Percentiles rank a stretch among this genome's conserved stretches.
phyloP scores from a whole-genome alignment of 2,329 filamentous ascomycete species.

The Trichoderma sp. region DNA sequence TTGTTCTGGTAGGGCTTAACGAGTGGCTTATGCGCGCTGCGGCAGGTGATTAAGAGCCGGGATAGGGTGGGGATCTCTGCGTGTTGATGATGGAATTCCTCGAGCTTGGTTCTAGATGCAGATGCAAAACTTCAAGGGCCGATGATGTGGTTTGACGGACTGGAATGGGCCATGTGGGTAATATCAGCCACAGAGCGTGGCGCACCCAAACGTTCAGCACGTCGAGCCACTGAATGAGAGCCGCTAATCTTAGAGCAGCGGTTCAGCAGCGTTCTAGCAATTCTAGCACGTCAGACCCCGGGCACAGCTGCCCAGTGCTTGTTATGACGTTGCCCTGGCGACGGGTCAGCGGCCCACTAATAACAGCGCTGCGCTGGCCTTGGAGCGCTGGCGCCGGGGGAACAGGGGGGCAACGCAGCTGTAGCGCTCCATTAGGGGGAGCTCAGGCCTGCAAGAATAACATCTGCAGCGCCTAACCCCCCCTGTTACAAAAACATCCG shows the following conservation, averaged over 20 bases:
- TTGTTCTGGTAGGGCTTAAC: background rate
- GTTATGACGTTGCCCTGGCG: conserved; percentile 25
- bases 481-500: conserved; percentile 35
- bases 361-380: conserved; percentile 19
- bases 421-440: conserved; percentile 1
- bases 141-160: background rate
- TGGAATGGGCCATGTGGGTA: background rate
- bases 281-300: background rate
- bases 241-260: background rate
- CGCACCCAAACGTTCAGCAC: background rate
- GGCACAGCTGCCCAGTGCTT: conserved; percentile 3
- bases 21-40: conserved; percentile 1
- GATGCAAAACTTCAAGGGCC: background rate
- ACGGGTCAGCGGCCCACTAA: conserved; percentile 23
- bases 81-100: background rate
- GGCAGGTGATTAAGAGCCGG: background rate
- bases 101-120: background rate
- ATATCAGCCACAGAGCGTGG: conserved; percentile 14
- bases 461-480: conserved; percentile 17
- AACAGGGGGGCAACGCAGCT: conserved; percentile 14
- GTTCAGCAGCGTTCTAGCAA: background rate
- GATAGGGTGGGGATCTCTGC: background rate
- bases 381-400: conserved; percentile 15
- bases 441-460: conserved; percentile 25
- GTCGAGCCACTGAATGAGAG: conserved; percentile 1